Evolutionary conservation across 2,329 filamentous ascomycete species (phyloP).

Genomic region (Hymenoscyphus fraxineus): DNA sequence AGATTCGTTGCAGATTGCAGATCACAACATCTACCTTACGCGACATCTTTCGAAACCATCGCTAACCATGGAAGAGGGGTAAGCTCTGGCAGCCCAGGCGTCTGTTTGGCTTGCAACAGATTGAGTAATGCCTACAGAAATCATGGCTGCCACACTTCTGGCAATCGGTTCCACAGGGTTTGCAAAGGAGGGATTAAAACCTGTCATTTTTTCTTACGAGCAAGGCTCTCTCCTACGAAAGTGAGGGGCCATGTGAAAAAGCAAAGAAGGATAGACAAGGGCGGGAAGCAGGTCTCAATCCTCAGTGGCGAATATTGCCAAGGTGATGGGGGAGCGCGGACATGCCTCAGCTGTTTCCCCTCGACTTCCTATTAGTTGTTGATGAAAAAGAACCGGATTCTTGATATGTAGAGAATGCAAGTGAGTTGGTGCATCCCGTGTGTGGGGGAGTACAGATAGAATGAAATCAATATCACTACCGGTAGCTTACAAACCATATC

Average conservation of each 20-base stretch:
- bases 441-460: not conserved
- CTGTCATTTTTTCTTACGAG: not conserved
- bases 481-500: not conserved
- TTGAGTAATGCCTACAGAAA: not conserved
- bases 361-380: not conserved
- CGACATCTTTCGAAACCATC: not conserved
- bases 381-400: not conserved
- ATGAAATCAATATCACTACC: not conserved
- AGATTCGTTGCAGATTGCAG: not conserved
- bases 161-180: not conserved
- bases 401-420: constrained; percentile 2
- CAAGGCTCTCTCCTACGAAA: not conserved
- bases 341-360: not conserved
- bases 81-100: not conserved
- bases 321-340: not conserved
- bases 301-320: not conserved
- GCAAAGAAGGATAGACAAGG: not conserved
- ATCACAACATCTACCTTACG: not conserved
- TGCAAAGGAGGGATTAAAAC: not conserved
- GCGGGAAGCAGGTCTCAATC: not conserved
- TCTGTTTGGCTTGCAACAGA: not conserved
- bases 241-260: constrained; percentile 1
- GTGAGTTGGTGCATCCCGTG: not conserved
- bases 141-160: not conserved
- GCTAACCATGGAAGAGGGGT: not conserved